These are phyloP conservation scores for Breynia disticha DNA, from an alignment of 441 rosid species.

Conservation along the genomic window DNA sequence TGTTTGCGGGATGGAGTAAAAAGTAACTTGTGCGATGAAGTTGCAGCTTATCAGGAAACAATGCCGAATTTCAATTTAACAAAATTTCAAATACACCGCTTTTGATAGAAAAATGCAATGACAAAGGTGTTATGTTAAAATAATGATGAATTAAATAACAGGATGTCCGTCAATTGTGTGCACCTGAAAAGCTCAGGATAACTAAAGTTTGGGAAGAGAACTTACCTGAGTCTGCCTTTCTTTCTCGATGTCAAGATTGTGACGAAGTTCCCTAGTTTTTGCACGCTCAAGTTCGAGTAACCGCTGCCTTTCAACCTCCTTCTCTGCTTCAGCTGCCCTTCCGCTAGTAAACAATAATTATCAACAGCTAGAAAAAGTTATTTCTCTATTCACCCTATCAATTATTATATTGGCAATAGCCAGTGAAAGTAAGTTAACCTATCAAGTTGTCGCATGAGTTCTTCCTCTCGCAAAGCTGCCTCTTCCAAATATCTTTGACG, in stretches of 20 bases:
- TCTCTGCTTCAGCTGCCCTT: conserved; percentile 61
- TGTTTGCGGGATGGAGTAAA: too few species aligned
- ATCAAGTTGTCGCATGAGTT: conserved; percentile 65
- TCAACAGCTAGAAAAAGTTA: conserved; percentile 11
- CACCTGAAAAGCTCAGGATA: too few species aligned
- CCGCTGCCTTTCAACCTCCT: conserved; percentile 71
- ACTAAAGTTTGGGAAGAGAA: conserved; percentile 6
- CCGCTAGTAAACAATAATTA: conserved; percentile 36
- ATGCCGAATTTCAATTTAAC: too few species aligned
- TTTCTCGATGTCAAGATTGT: conserved; percentile 77
- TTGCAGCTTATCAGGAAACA: too few species aligned
- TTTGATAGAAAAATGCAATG: too few species aligned
- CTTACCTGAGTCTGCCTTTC: conserved; percentile 72
- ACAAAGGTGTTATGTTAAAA: too few species aligned
- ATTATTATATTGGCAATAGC: conserved; percentile 1
- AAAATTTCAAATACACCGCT: too few species aligned
- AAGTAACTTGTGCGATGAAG: too few species aligned
- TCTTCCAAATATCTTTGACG: conserved; percentile 72
- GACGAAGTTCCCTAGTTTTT: conserved; percentile 66
- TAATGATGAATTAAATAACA: too few species aligned
- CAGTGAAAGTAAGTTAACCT: conserved; percentile 32
- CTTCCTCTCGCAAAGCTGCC: conserved; percentile 57
- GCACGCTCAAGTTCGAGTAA: conserved; percentile 67
- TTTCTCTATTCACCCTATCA: conserved; percentile 3
- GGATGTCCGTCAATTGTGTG: too few species aligned